A percentile compares a stretch with the other conserved stretches of the same genome.
Conservation (phyloP, 2,329 filamentous ascomycete genomes). For the Didymosphaeria variabile region DNA sequence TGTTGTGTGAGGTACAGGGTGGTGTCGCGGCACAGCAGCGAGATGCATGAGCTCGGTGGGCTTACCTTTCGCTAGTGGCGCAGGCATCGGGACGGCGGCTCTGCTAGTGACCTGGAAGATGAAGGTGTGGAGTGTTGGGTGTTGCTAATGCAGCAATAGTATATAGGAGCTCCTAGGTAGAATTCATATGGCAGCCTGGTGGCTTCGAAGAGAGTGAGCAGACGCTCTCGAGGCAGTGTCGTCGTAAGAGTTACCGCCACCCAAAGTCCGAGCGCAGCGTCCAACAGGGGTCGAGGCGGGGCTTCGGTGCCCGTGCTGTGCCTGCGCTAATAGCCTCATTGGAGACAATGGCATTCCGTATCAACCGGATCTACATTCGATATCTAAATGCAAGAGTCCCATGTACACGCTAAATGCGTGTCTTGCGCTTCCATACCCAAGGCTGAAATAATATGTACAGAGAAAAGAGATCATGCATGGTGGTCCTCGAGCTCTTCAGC, state of each 20-base stretch:
- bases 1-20: constrained; percentile 10
- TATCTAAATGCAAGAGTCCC: neutral
- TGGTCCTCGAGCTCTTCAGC: constrained; percentile 43
- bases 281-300: constrained; percentile 11
- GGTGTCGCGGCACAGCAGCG: constrained; percentile 33
- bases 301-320: constrained; percentile 8
- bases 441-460: neutral
- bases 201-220: constrained; percentile 8
- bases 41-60: constrained; percentile 34
- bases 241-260: constrained; percentile 19
- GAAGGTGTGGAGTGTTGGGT: neutral
- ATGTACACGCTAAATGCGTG: neutral
- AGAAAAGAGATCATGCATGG: constrained; percentile 29
- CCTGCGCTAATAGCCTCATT: constrained; percentile 5
- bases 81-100: constrained; percentile 40
- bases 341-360: neutral
- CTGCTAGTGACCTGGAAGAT: neutral
- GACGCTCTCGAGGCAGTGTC: constrained; percentile 12
- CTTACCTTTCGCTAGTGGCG: constrained; percentile 54
- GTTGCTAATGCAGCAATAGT: neutral
- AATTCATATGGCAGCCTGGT: constrained; percentile 15
- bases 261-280: constrained; percentile 14
- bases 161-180: neutral
- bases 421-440: neutral
- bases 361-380: neutral